A percentile compares a stretch with the other conserved stretches of the same genome.
Conservation (phyloP, 495 filamentous ascomycete genomes). For the Friedmanniomyces simplex region DNA sequence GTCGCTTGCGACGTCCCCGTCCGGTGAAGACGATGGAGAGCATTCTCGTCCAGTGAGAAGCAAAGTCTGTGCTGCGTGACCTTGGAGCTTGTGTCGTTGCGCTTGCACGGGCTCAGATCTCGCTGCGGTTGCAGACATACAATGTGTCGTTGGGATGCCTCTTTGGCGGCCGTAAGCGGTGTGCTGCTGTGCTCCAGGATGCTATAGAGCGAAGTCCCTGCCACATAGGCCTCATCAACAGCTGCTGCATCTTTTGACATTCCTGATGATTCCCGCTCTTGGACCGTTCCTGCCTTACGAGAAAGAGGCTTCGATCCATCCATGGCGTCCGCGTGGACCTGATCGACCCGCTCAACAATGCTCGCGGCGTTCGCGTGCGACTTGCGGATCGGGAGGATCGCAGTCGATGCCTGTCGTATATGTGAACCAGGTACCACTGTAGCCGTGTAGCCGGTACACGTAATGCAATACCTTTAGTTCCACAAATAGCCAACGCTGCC, state of each 20-base stretch:
- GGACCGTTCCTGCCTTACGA: background rate
- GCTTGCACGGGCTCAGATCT: background rate
- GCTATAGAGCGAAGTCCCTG: conserved; percentile 5
- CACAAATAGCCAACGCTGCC: background rate
- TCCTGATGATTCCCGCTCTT: background rate
- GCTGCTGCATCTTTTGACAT: background rate
- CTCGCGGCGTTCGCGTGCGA: too few species aligned
- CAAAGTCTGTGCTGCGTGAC: background rate
- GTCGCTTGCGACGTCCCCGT: background rate
- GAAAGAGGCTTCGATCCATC: too few species aligned
- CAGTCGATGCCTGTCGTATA: too few species aligned
- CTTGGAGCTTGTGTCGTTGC: background rate
- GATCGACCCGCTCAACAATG: too few species aligned
- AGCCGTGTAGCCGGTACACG: too few species aligned
- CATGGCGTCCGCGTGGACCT: too few species aligned
- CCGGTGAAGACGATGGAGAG: background rate
- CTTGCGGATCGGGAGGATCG: too few species aligned
- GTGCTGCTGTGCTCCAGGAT: conserved; percentile 14
- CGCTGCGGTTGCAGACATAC: background rate
- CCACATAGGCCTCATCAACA: background rate
- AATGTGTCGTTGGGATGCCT: background rate
- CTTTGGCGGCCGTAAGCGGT: background rate
- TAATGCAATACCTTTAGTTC: background rate
- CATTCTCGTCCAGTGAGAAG: conserved; percentile 12
- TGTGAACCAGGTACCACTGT: too few species aligned